Percentiles rank a stretch among this genome's conserved stretches.
Conservation (phyloP, 225 moss, liverwort and hornwort species). For the Ulota crispa region DNA sequence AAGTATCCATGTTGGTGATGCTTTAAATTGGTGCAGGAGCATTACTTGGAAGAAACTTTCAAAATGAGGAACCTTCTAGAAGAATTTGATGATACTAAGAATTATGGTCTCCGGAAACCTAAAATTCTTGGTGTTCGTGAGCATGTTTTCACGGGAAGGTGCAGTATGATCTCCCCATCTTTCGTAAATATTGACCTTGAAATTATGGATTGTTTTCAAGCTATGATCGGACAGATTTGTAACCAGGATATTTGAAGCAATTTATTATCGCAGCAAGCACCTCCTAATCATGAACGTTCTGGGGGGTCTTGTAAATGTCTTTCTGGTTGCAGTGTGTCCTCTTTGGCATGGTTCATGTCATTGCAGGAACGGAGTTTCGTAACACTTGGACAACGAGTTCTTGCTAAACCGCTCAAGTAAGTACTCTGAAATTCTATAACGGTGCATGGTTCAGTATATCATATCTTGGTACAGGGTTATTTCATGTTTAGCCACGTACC, state of each 20-base stretch:
- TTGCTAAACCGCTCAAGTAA: conserved; percentile 67
- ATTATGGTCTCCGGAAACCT: conserved; percentile 43
- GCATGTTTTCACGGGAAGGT: conserved; percentile 77
- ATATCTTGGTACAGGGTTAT: background rate
- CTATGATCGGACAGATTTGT: background rate
- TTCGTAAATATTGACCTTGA: conserved; percentile 7
- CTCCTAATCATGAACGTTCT: conserved; percentile 13
- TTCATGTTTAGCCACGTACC: background rate
- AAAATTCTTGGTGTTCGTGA: conserved; percentile 72
- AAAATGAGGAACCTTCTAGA: conserved; percentile 74
- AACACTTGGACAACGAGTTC: conserved; percentile 71
- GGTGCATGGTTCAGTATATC: background rate
- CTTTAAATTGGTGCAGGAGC: conserved; percentile 43
- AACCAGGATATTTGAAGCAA: background rate
- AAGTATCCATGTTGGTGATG: conserved; percentile 5
- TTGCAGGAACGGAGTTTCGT: conserved; percentile 70
- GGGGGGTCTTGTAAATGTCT: conserved; percentile 3
- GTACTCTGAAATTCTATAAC: conserved; percentile 17
- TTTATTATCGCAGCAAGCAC: background rate
- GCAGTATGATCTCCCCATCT: conserved; percentile 13
- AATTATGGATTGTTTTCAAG: background rate
- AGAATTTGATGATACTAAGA: conserved; percentile 51
- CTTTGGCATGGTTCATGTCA: conserved; percentile 80
- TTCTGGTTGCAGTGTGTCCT: conserved; percentile 66
- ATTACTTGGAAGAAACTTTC: conserved; percentile 71